Percentiles rank a stretch among this genome's conserved stretches.
These are phyloP conservation scores for Mucor ambiguus DNA, from an alignment of 371 early-diverging fungal species.

Conservation along the genomic window DNA sequence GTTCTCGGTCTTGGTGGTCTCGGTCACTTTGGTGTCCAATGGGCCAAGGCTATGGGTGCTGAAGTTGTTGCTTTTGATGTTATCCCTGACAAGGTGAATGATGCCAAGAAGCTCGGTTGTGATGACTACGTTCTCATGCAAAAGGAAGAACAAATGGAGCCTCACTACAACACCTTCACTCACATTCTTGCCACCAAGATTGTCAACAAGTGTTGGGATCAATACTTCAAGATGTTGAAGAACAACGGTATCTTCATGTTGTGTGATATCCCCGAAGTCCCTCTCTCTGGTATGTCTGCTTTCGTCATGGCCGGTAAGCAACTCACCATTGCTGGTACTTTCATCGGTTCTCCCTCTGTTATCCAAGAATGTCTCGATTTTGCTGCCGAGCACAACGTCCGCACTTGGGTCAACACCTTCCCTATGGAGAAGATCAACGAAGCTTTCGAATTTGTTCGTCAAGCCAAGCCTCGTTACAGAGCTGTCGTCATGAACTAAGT, in stretches of 20 bases:
- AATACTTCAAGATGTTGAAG: constrained; percentile 36
- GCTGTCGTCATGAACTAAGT: constrained; percentile 35
- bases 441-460: constrained; percentile 34
- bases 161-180: constrained; percentile 27
- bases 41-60: constrained; percentile 62
- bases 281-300: constrained; percentile 47
- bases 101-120: constrained; percentile 72
- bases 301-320: constrained; percentile 41
- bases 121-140: constrained; percentile 45
- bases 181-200: constrained; percentile 49
- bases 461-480: constrained; percentile 37
- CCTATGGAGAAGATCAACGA: constrained; percentile 52
- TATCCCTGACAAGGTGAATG: constrained; percentile 64
- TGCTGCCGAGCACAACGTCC: constrained; percentile 63
- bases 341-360: constrained; percentile 62
- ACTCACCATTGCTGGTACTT: constrained; percentile 62
- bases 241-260: constrained; percentile 53
- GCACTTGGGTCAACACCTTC: constrained; percentile 67
- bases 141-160: constrained; percentile 25
- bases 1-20: constrained; percentile 81
- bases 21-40: constrained; percentile 71
- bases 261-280: constrained; percentile 64
- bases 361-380: constrained; percentile 68
- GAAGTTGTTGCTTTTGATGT: constrained; percentile 73
- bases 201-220: constrained; percentile 42